Evolutionary conservation across 2,329 filamentous ascomycete genomes (phyloP), one percentile per base, ranked within the genome.

Genomic region (Colletotrichum neosansevieriae): DNA sequence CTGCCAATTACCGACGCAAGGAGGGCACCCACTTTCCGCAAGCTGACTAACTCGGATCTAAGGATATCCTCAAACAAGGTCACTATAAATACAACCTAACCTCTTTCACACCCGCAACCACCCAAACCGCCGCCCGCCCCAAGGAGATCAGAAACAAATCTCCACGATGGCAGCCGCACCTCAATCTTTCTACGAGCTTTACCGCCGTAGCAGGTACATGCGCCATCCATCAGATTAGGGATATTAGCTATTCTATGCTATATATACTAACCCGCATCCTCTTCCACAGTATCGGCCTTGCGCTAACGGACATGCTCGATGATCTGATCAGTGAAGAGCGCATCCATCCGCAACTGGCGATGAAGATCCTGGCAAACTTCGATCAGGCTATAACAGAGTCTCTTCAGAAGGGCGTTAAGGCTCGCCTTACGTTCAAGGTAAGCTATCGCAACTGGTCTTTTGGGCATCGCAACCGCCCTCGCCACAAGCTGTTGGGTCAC

Each of bases 311-410:
- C 82, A 97, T 94, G 63, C 94, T 99, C 76, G 96, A 99, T 82
- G 94, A 97, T 76, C 86, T 99, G 73, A 98, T 99, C 81, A 95
- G 93, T 78, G 92, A 95, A 74, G 91, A 94, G 76, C 93, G 93
- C 73, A 98, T 99, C 82, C 95, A 98, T 82, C 96, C 96, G 32
- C 96, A 99, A 84, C 89, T 99, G 50, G 96, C 96, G 58, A 98
- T 99, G 94, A 97, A 97, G 87, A 97, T 99, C 72, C 88, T 99
- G 70, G 90, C 91, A 74, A 97, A 97, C 82, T 99, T 98, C 80
- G 96, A 99, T 81, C 92, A 94, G 75, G 91, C 93, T 50, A 94
- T 99, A 63, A 93, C 96, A 15, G 94, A 98, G 76, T 92, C 95
- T 19, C 85, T 99, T 42, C 92, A 94, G 70, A 94, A 97, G 63